Evolutionary conservation across 129 eudicot genomes (phyloP).

Genomic region (Flaveria linearis): DNA sequence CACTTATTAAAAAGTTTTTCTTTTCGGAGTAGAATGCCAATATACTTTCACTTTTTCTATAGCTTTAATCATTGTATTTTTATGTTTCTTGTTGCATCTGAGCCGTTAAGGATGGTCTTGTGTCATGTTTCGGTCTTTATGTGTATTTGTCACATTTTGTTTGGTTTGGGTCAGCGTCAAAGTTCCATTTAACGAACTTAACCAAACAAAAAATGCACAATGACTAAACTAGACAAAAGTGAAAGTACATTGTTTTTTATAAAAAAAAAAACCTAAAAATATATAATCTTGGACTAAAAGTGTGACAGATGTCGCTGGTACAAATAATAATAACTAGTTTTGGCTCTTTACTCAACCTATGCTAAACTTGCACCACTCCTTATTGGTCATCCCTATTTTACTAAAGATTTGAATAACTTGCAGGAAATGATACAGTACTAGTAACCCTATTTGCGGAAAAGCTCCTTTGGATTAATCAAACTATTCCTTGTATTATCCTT

Average conservation of each 20-base stretch:
- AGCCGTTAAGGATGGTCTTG: not conserved
- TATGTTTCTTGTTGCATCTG: no score
- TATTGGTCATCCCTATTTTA: not conserved
- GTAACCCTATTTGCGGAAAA: constrained; percentile 48
- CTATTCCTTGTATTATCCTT: constrained; percentile 39
- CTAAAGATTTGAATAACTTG: constrained; percentile 10
- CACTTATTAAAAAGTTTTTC: not conserved
- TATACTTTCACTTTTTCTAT: not conserved
- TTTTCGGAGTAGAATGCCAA: not conserved
- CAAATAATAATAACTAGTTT: not conserved
- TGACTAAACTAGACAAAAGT: not conserved
- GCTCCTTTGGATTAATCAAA: constrained; percentile 25
- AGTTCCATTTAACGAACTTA: not conserved
- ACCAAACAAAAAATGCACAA: not conserved
- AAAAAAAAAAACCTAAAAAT: not conserved
- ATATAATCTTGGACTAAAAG: not conserved
- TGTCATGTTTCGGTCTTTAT: not conserved
- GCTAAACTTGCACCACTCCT: not conserved
- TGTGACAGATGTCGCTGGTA: not conserved
- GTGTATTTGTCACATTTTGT: not conserved
- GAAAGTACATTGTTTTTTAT: not conserved
- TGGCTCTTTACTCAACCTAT: not conserved
- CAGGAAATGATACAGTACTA: constrained; percentile 42
- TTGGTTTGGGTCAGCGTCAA: not conserved
- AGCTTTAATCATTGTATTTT: not conserved